Conservation (phyloP, 352 stramenopile genomes). For the Phytopythium ostracodes region DNA sequence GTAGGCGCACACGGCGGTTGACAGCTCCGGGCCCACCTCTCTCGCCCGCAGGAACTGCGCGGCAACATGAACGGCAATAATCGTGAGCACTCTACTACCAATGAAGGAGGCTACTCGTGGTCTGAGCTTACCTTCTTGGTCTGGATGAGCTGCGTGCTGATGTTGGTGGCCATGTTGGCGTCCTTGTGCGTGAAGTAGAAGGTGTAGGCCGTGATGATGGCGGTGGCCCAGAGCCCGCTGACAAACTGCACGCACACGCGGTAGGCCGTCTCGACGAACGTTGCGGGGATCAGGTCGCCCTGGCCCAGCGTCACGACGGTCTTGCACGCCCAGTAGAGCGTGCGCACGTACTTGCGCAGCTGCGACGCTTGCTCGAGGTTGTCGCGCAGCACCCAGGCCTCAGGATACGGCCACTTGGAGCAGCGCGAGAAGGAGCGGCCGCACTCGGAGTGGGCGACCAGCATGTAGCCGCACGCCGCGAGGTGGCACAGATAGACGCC, state of each 20-base stretch:
- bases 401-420: conserved; percentile 9
- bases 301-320: conserved; percentile 68
- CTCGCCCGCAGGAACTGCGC: conserved; percentile 38
- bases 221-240: conserved; percentile 61
- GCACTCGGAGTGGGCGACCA: conserved; percentile 47
- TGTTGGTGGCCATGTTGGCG: conserved; percentile 47
- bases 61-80: not conserved
- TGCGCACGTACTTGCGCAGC: conserved; percentile 49
- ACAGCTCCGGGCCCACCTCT: conserved; percentile 27
- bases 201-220: conserved; percentile 61
- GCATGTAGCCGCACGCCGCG: conserved; percentile 53
- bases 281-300: conserved; percentile 60
- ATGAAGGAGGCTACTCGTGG: not conserved
- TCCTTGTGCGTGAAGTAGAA: conserved; percentile 76
- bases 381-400: conserved; percentile 53
- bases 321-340: conserved; percentile 71
- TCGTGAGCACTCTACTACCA: not conserved
- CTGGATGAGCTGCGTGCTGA: conserved; percentile 62
- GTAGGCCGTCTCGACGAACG: conserved; percentile 48
- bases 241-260: conserved; percentile 57
- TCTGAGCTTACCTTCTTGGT: conserved; percentile 21
- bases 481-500: conserved; percentile 60
- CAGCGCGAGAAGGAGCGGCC: conserved; percentile 34
- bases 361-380: conserved; percentile 38
- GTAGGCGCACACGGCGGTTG: conserved; percentile 37